These are phyloP conservation scores for Trichoderma lentiforme DNA, from an alignment of 2,329 filamentous ascomycete species.

Conservation along the genomic window DNA sequence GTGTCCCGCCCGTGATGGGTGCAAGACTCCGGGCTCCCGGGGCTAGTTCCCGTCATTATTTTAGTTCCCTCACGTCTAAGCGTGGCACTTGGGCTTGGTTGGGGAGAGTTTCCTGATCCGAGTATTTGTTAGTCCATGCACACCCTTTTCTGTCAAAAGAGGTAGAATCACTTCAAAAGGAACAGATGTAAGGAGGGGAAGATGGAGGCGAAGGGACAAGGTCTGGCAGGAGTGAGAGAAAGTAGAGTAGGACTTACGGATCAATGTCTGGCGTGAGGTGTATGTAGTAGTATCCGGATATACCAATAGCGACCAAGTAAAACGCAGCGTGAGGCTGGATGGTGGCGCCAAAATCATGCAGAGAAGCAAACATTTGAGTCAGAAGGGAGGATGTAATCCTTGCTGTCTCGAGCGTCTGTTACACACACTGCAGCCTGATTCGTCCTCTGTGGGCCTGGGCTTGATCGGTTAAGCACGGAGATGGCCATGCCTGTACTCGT, in stretches of 20 bases:
- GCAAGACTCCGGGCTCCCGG: background rate
- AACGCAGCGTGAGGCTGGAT: background rate
- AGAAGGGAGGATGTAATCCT: background rate
- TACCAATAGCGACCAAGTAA: background rate
- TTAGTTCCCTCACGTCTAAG: background rate
- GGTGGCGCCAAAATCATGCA: slow-evolving; percentile 4
- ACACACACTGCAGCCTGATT: background rate
- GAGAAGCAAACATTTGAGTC: background rate
- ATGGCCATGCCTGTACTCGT: background rate
- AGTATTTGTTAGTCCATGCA: background rate
- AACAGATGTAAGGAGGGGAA: background rate
- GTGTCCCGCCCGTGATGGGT: background rate
- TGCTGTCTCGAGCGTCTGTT: slow-evolving; percentile 3
- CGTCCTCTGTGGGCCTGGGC: background rate
- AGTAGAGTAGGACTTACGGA: background rate
- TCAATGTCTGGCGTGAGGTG: background rate
- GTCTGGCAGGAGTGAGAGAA: background rate
- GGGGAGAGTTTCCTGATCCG: background rate
- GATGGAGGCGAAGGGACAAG: background rate
- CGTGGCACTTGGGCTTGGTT: background rate
- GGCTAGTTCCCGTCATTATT: background rate
- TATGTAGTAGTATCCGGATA: background rate
- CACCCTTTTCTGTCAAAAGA: background rate
- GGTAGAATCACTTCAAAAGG: background rate
- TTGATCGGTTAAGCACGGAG: background rate